Evolutionary conservation across 1,284 basidiomycete species (phyloP), one percentile per base, ranked within the genome.

Genomic region (Ganoderma multipileum): DNA sequence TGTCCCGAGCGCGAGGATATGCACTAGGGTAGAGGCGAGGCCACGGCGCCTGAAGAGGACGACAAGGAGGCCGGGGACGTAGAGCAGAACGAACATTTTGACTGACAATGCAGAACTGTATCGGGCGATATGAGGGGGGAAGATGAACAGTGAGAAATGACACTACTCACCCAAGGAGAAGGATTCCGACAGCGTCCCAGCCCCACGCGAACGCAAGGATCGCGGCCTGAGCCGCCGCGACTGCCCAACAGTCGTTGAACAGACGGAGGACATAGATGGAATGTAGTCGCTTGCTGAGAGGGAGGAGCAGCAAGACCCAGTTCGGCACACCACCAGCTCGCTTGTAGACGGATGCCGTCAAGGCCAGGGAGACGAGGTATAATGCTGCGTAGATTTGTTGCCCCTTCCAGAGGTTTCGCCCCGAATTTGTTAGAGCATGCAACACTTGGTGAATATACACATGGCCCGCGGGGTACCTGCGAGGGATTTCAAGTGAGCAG

Each of bases 41-140:
- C 97, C 96, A 60, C 83, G 83, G 50, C 89, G 87, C 78, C 92
- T 92, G 82, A 94, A 91, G 28, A 94, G 81, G 68, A 97, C 83
- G 16, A 97, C 90, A 9, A 97, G 82, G 6, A 98, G 83, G 4
- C 93, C 96, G 1, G 97, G 97, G 1, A 98, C 81, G 81, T 96
- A 98, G n/a, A 99, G 86, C 20, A 99, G 82, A 44, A 93, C 89
- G 57, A 95, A 98, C 98, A 99, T 99, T 82, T 99, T 99, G 73
- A 98, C 86, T 2, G 95, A 96, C 5, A 99, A 80, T 0, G 96
- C 96, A 9, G 89, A 80, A 73, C 97, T 98, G 73, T 39, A 7
- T n/a, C 38, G 6, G 16, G 66, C 36, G 57, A 58, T 44, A 38
- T 41, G 64, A 57, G 41, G 23, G 41, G 41, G 36, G 23, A 14